A percentile compares a stretch with the other conserved stretches of the same genome.
Conservation (phyloP, 2,329 filamentous ascomycete species). For the Cladophialophora carrionii region DNA sequence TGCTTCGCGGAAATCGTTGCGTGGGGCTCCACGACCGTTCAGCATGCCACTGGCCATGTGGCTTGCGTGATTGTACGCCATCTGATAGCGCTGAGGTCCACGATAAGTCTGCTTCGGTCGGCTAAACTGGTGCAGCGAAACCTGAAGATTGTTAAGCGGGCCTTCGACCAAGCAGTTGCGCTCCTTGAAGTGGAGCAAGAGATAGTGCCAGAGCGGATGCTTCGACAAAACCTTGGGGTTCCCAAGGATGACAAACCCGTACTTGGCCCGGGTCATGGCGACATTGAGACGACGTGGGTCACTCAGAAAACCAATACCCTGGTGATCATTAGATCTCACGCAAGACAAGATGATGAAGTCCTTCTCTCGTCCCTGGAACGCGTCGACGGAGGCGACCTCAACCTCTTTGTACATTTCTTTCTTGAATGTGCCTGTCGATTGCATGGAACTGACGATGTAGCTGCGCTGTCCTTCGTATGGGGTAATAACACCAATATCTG, state of each 20-base stretch:
- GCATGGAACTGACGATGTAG: slow-evolving; percentile 99
- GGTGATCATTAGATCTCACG: slow-evolving; percentile 97
- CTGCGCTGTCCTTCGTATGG: slow-evolving; percentile 98
- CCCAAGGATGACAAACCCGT: slow-evolving; percentile 91
- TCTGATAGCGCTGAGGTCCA: slow-evolving; percentile 82
- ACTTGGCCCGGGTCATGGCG: slow-evolving; percentile 94
- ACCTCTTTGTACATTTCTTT: slow-evolving; percentile 99
- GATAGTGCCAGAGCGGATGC: slow-evolving; percentile 95
- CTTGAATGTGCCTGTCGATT: slow-evolving; percentile 94
- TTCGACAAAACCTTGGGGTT: slow-evolving; percentile 98
- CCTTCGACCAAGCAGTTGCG: slow-evolving; percentile 94
- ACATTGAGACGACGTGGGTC: slow-evolving; percentile 97
- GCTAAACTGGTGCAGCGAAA: slow-evolving; percentile 91
- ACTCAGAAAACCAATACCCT: slow-evolving; percentile 97
- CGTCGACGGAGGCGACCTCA: slow-evolving; percentile 96
- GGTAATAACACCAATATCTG: slow-evolving; percentile 95
- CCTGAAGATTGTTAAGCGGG: slow-evolving; percentile 91
- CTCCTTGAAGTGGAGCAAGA: slow-evolving; percentile 95
- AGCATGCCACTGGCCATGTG: slow-evolving; percentile 60
- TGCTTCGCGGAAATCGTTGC: slow-evolving; percentile 61
- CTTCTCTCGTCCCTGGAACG: slow-evolving; percentile 98
- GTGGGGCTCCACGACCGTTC: slow-evolving; percentile 54
- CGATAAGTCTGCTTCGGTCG: slow-evolving; percentile 91
- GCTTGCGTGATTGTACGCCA: slow-evolving; percentile 70
- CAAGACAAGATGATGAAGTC: slow-evolving; percentile 98